Percentiles rank a stretch among this genome's conserved stretches.
These are phyloP conservation scores for Hsuehochloa calcarea DNA, from an alignment of 176 grass and related monocot genomes.

Conservation along the genomic window DNA sequence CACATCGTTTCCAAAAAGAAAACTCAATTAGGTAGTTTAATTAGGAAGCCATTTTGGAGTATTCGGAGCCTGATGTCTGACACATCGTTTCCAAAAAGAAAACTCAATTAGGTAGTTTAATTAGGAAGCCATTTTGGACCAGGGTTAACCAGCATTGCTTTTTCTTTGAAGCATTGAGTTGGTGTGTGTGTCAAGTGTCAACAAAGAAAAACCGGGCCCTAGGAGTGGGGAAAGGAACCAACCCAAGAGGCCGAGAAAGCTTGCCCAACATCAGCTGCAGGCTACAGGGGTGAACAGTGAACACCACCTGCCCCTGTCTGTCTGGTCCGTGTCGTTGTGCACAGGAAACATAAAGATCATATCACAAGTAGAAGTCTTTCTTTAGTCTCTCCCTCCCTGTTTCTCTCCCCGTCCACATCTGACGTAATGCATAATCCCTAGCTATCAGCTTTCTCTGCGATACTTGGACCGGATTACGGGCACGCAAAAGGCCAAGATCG, in stretches of 20 bases:
- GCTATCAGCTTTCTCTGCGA: not conserved
- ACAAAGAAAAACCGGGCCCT: not conserved
- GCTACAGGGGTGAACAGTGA: not conserved
- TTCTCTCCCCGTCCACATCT: not conserved
- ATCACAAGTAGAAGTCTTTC: not conserved
- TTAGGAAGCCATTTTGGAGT: not conserved
- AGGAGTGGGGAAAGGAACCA: not conserved
- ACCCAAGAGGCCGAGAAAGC: not conserved
- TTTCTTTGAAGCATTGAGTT: not conserved
- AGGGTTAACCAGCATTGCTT: not conserved
- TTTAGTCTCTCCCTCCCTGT: not conserved
- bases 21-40: not conserved
- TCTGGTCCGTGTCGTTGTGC: not conserved
- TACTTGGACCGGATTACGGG: not conserved
- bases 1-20: not conserved
- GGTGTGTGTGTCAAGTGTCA: not conserved
- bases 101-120: not conserved
- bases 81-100: not conserved
- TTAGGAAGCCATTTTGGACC: not conserved
- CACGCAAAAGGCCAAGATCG: not conserved
- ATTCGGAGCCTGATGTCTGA: no score
- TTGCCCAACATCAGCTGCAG: not conserved
- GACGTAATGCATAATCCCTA: slow-evolving; percentile 23
- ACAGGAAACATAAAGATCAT: slow-evolving; percentile 21
- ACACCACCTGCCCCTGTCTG: not conserved